Evolutionary conservation across 2,329 filamentous ascomycete species (phyloP), one percentile per base, ranked within the genome.

Genomic region (Aspergillus sp.): DNA sequence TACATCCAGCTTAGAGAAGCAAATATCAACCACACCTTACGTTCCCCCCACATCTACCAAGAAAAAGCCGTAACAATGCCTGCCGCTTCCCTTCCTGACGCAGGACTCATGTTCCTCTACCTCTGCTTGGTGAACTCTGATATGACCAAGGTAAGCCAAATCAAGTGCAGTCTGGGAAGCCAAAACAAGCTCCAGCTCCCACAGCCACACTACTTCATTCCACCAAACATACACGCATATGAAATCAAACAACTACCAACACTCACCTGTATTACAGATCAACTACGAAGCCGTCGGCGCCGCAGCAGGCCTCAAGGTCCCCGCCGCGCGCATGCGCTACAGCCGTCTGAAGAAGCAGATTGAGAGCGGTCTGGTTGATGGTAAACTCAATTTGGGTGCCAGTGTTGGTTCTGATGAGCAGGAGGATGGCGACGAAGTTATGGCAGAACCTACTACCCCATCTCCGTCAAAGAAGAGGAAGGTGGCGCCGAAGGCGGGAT

Each of bases 31-130:
- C 9, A 42, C 39, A 18, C 9, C 39, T n/a, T 17, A 42, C 39
- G n/a, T 5, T 18, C 20, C n/a, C 15, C 39, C 9, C 9, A 5
- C 18, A 44, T 3, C 42, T 22, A 13, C 24, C 42, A 18, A 11
- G 7, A 30, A 11, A 30, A 30, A 22, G 9, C 41, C 38, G 18
- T 34, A 42, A 57, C 18, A n/a, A 62, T 59, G 75, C 69, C 74
- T 49, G 71, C 72, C 15, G 75, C 74, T 56, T 69, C 71, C 20
- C 71, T 73, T 57, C 63, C 73, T 4, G 73, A 77, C 45, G 71
- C 73, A 51, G 75, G 71, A 56, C 63, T 77, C 26, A 68, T 70
- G 63, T 79, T 80, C 58, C 68, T 80, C 24, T 78, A 76, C 62
- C 66, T 73, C 30, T 79, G 75, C 60, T 64, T 78, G 22, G 66